Conservation (phyloP, 345 rosid genomes). For the Raphanus raphanistrum region DNA sequence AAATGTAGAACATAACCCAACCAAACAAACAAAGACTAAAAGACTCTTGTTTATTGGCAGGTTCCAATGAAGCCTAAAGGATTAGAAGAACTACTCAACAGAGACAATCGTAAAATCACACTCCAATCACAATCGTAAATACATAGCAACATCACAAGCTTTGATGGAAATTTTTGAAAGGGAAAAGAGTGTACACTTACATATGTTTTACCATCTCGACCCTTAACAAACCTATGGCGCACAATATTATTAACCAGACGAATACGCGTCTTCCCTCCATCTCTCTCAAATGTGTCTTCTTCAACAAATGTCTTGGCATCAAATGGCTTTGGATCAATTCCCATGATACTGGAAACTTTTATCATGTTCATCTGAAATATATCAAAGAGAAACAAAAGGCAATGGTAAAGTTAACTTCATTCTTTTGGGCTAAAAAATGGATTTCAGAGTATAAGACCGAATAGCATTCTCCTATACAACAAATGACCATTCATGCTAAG, state of each 20-base stretch:
- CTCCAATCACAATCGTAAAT: not conserved
- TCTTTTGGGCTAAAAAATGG: constrained; percentile 9
- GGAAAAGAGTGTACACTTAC: constrained; percentile 54
- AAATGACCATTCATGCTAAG: constrained; percentile 20
- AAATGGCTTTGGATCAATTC: constrained; percentile 88
- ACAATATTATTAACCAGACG: constrained; percentile 94
- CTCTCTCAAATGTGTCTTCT: constrained; percentile 82
- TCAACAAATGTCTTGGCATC: constrained; percentile 92
- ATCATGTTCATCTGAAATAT: constrained; percentile 82
- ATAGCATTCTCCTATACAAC: constrained; percentile 16
- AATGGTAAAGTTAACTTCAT: not conserved
- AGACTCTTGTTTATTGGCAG: constrained; percentile 6
- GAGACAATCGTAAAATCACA: constrained; percentile 9
- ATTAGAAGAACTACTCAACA: constrained; percentile 12
- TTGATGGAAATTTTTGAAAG: not conserved
- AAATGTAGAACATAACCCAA: constrained; percentile 7
- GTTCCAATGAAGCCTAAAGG: not conserved
- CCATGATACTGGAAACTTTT: constrained; percentile 97
- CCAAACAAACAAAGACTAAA: constrained; percentile 10
- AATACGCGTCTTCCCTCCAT: constrained; percentile 71
- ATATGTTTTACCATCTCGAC: constrained; percentile 62
- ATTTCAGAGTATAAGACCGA: not conserved
- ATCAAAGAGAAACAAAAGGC: constrained; percentile 8
- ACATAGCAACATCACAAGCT: constrained; percentile 7
- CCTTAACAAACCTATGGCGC: constrained; percentile 76